Evolutionary conservation across 208 protist genomes (phyloP).

Genomic region (Trypanosoma lewisi): DNA sequence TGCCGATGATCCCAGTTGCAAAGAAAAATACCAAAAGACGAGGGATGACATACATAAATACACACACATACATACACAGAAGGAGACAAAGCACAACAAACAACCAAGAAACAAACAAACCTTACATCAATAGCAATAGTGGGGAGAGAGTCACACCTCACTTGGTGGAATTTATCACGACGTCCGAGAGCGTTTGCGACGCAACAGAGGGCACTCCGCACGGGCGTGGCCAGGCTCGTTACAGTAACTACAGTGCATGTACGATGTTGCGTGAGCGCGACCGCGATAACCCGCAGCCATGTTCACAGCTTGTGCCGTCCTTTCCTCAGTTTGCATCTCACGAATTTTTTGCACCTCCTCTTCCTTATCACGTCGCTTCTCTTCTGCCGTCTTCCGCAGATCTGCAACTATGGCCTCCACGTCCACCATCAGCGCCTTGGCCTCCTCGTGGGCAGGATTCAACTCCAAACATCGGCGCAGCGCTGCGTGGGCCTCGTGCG

Average conservation of each 20-base stretch:
- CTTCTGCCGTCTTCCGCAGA: conserved; percentile 39
- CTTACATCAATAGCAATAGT: not conserved
- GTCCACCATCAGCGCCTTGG: conserved; percentile 35
- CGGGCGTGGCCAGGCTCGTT: conserved; percentile 77
- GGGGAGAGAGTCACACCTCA: not conserved
- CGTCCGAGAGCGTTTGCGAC: conserved; percentile 56
- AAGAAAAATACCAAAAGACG: not conserved
- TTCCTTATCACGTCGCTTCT: conserved; percentile 45
- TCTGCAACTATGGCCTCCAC: conserved; percentile 39
- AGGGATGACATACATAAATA: not conserved
- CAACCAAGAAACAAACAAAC: not conserved
- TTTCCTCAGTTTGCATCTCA: conserved; percentile 39
- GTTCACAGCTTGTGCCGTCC: conserved; percentile 11
- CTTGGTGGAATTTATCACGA: conserved; percentile 3
- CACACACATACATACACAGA: not conserved
- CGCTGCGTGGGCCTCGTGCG: conserved; percentile 44
- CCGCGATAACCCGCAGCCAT: conserved; percentile 19
- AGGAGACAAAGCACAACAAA: not conserved
- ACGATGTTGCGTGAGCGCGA: conserved; percentile 49
- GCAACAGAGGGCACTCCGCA: conserved; percentile 63
- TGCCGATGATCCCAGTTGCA: not conserved
- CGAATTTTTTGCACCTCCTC: conserved; percentile 33
- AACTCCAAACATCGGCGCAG: conserved; percentile 51
- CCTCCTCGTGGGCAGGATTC: conserved; percentile 55
- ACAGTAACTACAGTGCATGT: conserved; percentile 81